Conservation (phyloP, 768 basidiomycete species). For the Hortiboletus flavorubellus region DNA sequence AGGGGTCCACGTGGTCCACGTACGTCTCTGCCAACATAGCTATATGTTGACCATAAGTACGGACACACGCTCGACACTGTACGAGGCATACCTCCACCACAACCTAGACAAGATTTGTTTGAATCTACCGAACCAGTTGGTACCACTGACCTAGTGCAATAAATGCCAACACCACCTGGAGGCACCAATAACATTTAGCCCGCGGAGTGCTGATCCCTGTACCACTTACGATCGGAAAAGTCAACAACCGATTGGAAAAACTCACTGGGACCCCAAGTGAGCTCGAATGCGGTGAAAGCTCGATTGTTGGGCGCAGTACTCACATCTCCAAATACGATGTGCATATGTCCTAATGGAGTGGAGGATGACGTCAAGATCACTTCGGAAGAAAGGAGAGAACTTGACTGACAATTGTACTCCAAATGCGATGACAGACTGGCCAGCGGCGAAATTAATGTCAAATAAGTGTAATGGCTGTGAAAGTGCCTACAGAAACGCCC, state of each 20-base stretch:
- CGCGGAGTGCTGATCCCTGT: not conserved
- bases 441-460: not conserved
- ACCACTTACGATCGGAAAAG: slow-evolving; percentile 31
- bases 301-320: slow-evolving; percentile 6
- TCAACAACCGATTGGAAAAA: slow-evolving; percentile 29
- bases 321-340: slow-evolving; percentile 37
- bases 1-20: not conserved
- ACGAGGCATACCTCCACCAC: slow-evolving; percentile 25
- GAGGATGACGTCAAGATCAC: slow-evolving; percentile 3
- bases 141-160: slow-evolving; percentile 25
- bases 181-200: not conserved
- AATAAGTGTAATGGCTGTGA: not conserved
- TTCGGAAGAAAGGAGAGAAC: not conserved
- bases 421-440: slow-evolving; percentile 34
- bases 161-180: slow-evolving; percentile 27
- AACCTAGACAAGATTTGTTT: slow-evolving; percentile 15
- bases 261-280: slow-evolving; percentile 26
- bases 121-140: not conserved
- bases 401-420: slow-evolving; percentile 33
- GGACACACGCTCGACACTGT: not conserved
- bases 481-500: slow-evolving; percentile 29
- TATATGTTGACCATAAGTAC: slow-evolving; percentile 9
- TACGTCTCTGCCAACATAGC: slow-evolving; percentile 35
- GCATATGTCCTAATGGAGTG: slow-evolving; percentile 31
- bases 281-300: not conserved